These are phyloP conservation scores for Chaetothyriales sp. DNA, from an alignment of 2,329 filamentous ascomycete species.

Conservation along the genomic window DNA sequence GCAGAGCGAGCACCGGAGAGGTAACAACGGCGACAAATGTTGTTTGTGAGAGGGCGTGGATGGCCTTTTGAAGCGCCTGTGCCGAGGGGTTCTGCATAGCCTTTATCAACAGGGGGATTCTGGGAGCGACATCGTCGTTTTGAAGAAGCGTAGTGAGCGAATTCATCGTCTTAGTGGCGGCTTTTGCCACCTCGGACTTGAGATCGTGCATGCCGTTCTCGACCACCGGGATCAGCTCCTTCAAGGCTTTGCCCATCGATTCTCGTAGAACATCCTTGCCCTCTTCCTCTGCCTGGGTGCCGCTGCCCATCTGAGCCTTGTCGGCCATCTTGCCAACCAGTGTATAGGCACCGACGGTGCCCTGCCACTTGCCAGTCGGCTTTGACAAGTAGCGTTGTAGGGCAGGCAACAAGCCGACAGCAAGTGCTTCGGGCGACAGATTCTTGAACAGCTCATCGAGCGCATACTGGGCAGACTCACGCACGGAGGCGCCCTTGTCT, in stretches of 20 bases:
- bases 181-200: constrained; percentile 70
- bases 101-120: constrained; percentile 82
- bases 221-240: constrained; percentile 75
- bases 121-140: constrained; percentile 90
- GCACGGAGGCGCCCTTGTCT: constrained; percentile 78
- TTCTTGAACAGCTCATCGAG: constrained; percentile 74
- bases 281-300: constrained; percentile 67
- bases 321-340: constrained; percentile 86
- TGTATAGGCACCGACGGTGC: constrained; percentile 71
- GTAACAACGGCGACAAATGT: constrained; percentile 97
- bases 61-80: constrained; percentile 82
- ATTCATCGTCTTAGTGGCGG: constrained; percentile 82
- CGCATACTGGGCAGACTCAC: constrained; percentile 85
- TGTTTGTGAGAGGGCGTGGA: constrained; percentile 89
- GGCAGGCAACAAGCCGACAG: constrained; percentile 65
- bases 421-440: constrained; percentile 66
- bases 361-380: constrained; percentile 91
- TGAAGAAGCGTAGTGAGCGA: constrained; percentile 76
- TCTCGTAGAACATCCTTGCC: constrained; percentile 84
- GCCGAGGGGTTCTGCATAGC: constrained; percentile 89
- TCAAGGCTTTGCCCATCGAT: constrained; percentile 75
- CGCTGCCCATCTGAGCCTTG: constrained; percentile 75
- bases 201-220: constrained; percentile 93
- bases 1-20: constrained; percentile 80
- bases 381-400: constrained; percentile 63